Evolutionary conservation across 129 eudicot genomes (phyloP), one percentile per base, ranked within the genome.

Genomic region (Chrysanthemum lavandulifolium): DNA sequence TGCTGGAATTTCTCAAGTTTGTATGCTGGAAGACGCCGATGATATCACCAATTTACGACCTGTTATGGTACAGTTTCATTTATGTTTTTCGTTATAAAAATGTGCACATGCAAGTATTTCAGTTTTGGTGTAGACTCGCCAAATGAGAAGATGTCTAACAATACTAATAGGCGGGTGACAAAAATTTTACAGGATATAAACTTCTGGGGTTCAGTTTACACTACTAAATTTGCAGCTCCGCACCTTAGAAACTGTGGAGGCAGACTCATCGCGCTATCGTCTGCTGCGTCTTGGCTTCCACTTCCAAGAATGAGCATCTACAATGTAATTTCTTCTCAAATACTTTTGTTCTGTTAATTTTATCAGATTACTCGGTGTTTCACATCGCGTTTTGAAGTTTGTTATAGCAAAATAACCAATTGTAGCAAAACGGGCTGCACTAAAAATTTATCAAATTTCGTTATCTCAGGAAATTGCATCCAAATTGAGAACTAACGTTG

Each of bases 191-290:
- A 90, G 96, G 96, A 90, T 56, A 76, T 72, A 23, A 90, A 90
- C 82, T 90, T 90, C 59, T 90, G 96, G 96, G 96, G 96, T 10
- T 82, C 71, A 0, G 96, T 87, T 68, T 87, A 90, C 73, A 87
- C 82, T 16, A 84, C 96, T 9, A 61, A 82, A 21, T 87, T 72
- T 64, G 96, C 91, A 12, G 78, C 78, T 65, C 93, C 90, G 0
- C 79, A 87, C 45, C 83, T 90, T 11, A 84, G 86, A 68, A 69
- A 78, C 73, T 78, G 85, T 52, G 64, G 67, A 64, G 93, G 96
- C 16, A 80, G 73, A 68, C 80, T 89, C 40, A 77, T 89, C 5
- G 93, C 47, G 27, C 65, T 86, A 16, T 84, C 96, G 0, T 89
- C 96, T 18, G 33, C 85, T 6, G 80, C 79, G 6, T 64, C 90